Evolutionary conservation across 2,329 filamentous ascomycete genomes (phyloP).

Genomic region (Cryphonectria parasitica): DNA sequence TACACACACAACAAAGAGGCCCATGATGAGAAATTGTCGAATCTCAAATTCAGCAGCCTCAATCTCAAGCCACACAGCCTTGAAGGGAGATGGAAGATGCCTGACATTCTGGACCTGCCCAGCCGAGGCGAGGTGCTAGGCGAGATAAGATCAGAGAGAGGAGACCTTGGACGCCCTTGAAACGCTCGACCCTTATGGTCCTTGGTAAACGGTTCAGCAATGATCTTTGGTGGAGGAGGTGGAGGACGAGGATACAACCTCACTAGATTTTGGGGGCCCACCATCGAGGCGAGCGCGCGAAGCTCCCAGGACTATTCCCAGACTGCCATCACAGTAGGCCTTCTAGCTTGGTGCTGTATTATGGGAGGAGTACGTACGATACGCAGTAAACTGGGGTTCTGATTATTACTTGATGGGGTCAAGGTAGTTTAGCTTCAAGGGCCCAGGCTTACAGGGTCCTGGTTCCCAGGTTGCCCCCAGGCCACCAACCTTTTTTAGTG

Average conservation of each 20-base stretch:
- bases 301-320: background rate
- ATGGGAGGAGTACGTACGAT: background rate
- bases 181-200: background rate
- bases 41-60: background rate
- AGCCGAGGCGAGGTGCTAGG: background rate
- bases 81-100: background rate
- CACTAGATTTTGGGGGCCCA: background rate
- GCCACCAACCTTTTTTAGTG: too few species aligned
- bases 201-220: background rate
- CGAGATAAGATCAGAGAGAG: background rate
- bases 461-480: background rate
- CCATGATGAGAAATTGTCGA: background rate
- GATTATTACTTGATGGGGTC: too few species aligned
- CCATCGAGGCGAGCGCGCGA: background rate
- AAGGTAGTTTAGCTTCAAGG: too few species aligned
- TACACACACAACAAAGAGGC: background rate
- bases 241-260: background rate
- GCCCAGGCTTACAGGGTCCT: background rate
- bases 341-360: too few species aligned
- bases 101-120: background rate
- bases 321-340: too few species aligned
- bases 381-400: background rate
- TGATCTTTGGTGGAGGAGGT: background rate
- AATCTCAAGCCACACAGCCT: background rate
- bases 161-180: background rate